phyloP scores from a whole-genome alignment of 768 basidiomycete species.

The Mycena galericulata region DNA sequence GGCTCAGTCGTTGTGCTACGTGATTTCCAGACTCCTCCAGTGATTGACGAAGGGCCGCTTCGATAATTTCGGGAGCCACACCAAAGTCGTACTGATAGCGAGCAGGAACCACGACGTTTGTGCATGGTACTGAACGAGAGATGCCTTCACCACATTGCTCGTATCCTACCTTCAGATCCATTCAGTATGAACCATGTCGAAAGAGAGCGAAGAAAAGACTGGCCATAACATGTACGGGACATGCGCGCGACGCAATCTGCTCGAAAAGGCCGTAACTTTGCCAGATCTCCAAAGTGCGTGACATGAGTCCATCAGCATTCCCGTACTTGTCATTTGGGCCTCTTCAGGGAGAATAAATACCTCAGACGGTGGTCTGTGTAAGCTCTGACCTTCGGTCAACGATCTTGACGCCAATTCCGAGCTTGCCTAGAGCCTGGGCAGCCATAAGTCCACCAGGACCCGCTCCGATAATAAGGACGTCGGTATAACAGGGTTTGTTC shows the following conservation, averaged over 20 bases:
- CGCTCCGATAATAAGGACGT: conserved; percentile 6
- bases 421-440: conserved; percentile 54
- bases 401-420: conserved; percentile 57
- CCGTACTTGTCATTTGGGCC: conserved; percentile 14
- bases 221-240: conserved; percentile 20
- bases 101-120: conserved; percentile 15
- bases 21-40: neutral
- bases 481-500: conserved; percentile 1
- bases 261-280: conserved; percentile 19
- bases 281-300: conserved; percentile 22
- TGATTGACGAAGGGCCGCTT: neutral
- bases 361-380: neutral
- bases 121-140: conserved; percentile 1
- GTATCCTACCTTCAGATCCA: conserved; percentile 2
- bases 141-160: conserved; percentile 4
- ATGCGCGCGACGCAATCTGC: neutral
- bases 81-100: conserved; percentile 13
- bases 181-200: neutral
- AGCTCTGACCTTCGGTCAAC: conserved; percentile 56
- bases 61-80: conserved; percentile 17
- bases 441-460: conserved; percentile 60
- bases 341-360: neutral
- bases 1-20: neutral
- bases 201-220: neutral
- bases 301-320: conserved; percentile 19